phyloP scores from a whole-genome alignment of 2,329 filamentous ascomycete species.

The Cercospora sp. region DNA sequence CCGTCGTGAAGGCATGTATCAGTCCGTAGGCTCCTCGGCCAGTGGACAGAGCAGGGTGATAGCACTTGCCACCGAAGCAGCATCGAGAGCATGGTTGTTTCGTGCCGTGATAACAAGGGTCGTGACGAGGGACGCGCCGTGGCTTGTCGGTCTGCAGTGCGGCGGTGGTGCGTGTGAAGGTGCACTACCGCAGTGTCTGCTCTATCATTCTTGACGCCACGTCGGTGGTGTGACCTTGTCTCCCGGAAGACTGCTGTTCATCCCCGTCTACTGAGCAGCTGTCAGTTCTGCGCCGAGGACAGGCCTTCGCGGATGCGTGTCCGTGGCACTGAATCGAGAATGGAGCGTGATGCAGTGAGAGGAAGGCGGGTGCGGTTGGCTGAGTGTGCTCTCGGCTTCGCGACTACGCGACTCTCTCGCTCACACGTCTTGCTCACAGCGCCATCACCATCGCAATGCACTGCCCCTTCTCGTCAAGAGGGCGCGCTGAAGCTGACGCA shows the following conservation, averaged over 20 bases:
- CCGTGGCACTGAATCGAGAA: background rate
- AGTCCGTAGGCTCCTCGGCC: background rate
- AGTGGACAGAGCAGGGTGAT: too few relatives aligned
- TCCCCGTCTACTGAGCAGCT: background rate
- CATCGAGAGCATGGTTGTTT: background rate
- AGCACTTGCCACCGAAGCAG: background rate
- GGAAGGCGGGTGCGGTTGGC: background rate
- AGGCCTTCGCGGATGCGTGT: background rate
- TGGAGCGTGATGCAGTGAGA: background rate
- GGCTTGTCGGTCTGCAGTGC: constrained; percentile 4
- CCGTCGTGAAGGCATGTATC: background rate
- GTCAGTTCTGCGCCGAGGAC: background rate
- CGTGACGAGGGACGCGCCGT: background rate
- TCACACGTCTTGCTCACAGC: background rate
- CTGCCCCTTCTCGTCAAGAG: background rate
- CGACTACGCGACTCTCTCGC: background rate
- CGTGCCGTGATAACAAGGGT: background rate
- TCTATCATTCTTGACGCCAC: background rate
- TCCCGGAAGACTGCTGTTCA: background rate
- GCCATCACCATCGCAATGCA: background rate
- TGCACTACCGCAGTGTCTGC: background rate
- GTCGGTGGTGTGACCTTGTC: background rate
- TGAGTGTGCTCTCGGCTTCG: background rate
- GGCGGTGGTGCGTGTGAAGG: background rate
- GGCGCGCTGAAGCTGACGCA: background rate